Base-by-base conservation (phyloP, 192 early-diverging fungal genomes). In the Chytriomyces sp. region DNA sequence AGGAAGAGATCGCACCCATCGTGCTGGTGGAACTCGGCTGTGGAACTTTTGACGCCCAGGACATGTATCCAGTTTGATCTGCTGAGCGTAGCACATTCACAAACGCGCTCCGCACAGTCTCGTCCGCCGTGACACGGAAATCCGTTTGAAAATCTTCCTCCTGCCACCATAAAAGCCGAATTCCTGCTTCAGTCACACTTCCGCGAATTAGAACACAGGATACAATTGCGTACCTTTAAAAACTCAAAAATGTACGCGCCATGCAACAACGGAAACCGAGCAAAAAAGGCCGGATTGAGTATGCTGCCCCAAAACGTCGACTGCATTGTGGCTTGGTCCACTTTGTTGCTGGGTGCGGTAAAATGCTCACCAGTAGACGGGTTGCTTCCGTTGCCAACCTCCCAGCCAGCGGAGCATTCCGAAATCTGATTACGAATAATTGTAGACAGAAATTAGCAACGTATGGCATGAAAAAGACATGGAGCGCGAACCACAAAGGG, bases 341-440 rank as follows among this genome's bases (percentile, higher is more conserved):
- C 57, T 10, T 17, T 26, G 12, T n/a, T 30, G 12, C 41, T 70
- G 55, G 59, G 56, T 10, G n/a, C 31, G 17, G 66, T 40, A 28
- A 70, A 59, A 12, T 7, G 28, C 28, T 32, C 55, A 0, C 68
- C 68, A 1, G 68, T 70, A 19, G 26, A 38, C 5, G 68, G 68
- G n/a, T 8, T 59, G 7, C 7, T 25, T 25, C 53, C 68, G 5
- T 59, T 40, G 1, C 71, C 71, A 14, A 19, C 30, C 54, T 73
- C 59, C 59, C 61, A 73, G 6, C 44, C 71, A 25, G 41, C 71
- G 26, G 59, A 39, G 39, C 30, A 6, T 56, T 73, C 71, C 33
- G 71, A 73, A 31, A 73, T 73, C 68, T 70, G 44, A n/a, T n/a
- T n/a, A n/a, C n/a, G 44, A 49, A 49, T 49, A 22, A 49, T 2